These are phyloP conservation scores for Venturia effusa DNA, from an alignment of 2,329 filamentous ascomycete species.

Conservation along the genomic window DNA sequence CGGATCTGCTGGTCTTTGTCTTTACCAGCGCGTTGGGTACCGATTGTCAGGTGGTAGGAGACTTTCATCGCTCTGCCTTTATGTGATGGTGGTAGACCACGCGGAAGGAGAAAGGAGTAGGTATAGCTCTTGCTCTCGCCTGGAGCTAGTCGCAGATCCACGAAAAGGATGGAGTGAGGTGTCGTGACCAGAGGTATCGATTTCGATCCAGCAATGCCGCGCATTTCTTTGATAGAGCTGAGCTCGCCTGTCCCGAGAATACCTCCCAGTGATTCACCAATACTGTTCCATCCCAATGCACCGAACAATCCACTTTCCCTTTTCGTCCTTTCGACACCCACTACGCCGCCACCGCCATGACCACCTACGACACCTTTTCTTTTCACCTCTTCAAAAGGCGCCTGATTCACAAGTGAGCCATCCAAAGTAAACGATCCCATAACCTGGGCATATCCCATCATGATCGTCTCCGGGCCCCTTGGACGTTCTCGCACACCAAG, in stretches of 20 bases:
- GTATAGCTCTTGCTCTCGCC: slow-evolving; percentile 82
- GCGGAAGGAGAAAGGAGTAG: slow-evolving; percentile 77
- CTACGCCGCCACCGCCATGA: slow-evolving; percentile 71
- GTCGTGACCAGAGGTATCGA: slow-evolving; percentile 87
- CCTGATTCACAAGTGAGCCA: slow-evolving; percentile 79
- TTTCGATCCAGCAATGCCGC: slow-evolving; percentile 72
- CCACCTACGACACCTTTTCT: slow-evolving; percentile 82
- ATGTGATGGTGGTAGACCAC: slow-evolving; percentile 82
- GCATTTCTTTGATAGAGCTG: slow-evolving; percentile 93
- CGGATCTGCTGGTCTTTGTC: slow-evolving; percentile 66
- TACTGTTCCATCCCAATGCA: slow-evolving; percentile 75
- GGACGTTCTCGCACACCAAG: slow-evolving; percentile 21
- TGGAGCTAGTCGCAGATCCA: slow-evolving; percentile 76
- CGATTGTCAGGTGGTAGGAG: slow-evolving; percentile 79
- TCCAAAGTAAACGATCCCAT: slow-evolving; percentile 87
- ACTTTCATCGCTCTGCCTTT: slow-evolving; percentile 92
- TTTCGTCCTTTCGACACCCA: slow-evolving; percentile 66
- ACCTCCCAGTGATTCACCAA: slow-evolving; percentile 80
- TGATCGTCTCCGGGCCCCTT: slow-evolving; percentile 61
- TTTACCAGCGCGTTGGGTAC: slow-evolving; percentile 75
- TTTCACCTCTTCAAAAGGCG: slow-evolving; percentile 91
- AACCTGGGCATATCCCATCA: slow-evolving; percentile 97
- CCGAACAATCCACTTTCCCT: slow-evolving; percentile 70
- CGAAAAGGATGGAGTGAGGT: slow-evolving; percentile 90
- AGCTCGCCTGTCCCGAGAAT: slow-evolving; percentile 77